Conservation (phyloP, 176 grass and related monocot genomes). For the Eleusine coracana region DNA sequence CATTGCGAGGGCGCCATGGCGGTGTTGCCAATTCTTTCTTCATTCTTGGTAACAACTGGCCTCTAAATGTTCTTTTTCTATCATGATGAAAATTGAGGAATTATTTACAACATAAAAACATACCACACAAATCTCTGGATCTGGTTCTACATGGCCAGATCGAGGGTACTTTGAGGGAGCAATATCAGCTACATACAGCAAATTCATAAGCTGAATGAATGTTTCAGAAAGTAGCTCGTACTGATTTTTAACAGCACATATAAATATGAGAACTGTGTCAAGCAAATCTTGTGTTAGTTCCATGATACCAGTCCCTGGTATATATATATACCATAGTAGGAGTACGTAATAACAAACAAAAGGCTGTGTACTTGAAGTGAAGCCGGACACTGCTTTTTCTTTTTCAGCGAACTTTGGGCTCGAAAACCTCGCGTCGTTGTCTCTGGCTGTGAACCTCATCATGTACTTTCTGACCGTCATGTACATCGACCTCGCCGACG, state of each 20-base stretch:
- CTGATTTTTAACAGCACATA: not conserved
- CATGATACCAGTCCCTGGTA: too few species aligned
- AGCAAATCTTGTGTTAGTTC: not conserved
- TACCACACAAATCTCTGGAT: not conserved
- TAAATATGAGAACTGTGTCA: not conserved
- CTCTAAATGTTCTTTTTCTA: not conserved
- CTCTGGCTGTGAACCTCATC: constrained; percentile 60
- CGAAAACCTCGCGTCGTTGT: constrained; percentile 56
- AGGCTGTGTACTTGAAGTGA: not conserved
- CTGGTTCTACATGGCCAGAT: not conserved
- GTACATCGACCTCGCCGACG: constrained; percentile 48
- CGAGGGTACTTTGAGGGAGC: not conserved
- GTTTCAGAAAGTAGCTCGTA: not conserved
- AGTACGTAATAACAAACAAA: not conserved
- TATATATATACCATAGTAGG: not conserved
- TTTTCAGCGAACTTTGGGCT: constrained; percentile 52
- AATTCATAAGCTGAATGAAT: not conserved
- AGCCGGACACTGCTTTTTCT: not conserved
- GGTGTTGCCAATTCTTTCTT: constrained; percentile 51
- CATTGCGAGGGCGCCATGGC: constrained; percentile 51
- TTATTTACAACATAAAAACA: not conserved
- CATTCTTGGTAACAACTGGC: constrained; percentile 39
- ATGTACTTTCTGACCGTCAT: constrained; percentile 53
- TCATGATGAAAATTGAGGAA: not conserved
- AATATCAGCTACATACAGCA: not conserved